phyloP scores from a whole-genome alignment of 2,329 filamentous ascomycete genomes.

The Curvularia sp. region DNA sequence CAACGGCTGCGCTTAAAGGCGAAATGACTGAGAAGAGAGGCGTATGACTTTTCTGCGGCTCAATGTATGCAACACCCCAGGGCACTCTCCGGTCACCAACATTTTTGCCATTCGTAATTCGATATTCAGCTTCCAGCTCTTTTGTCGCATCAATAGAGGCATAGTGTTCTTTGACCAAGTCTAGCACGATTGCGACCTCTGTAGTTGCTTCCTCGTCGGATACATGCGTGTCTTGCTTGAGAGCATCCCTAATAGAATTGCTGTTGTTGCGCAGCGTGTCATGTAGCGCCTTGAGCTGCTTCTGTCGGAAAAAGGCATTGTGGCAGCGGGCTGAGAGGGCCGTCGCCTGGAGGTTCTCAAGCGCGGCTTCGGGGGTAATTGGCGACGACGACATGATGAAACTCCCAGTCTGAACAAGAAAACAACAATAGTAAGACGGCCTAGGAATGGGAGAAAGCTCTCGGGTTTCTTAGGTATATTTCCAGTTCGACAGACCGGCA shows the following conservation, averaged over 20 bases:
- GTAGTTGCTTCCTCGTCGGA: slow-evolving; percentile 50
- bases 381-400: slow-evolving; percentile 26
- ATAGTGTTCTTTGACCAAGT: slow-evolving; percentile 52
- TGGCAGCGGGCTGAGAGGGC: slow-evolving; percentile 56
- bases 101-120: slow-evolving; percentile 52
- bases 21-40: slow-evolving; percentile 52
- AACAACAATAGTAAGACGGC: background rate
- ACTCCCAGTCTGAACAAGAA: background rate
- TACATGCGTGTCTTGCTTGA: slow-evolving; percentile 51
- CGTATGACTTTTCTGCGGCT: slow-evolving; percentile 56
- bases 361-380: slow-evolving; percentile 29
- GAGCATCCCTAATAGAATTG: slow-evolving; percentile 50
- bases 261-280: slow-evolving; percentile 48
- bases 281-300: slow-evolving; percentile 56
- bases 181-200: slow-evolving; percentile 54
- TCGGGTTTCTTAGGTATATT: slow-evolving; percentile 1
- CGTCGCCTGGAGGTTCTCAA: slow-evolving; percentile 50
- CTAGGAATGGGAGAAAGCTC: background rate
- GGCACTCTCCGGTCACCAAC: slow-evolving; percentile 45
- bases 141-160: slow-evolving; percentile 50
- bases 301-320: slow-evolving; percentile 57
- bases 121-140: slow-evolving; percentile 54
- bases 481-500: slow-evolving; percentile 5
- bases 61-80: slow-evolving; percentile 58
- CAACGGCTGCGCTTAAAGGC: slow-evolving; percentile 56